Percentiles rank a stretch among this genome's conserved stretches.
Evolutionary conservation across 2,329 filamentous ascomycete genomes (phyloP).

Genomic region (Cryphonectria carpinicola): DNA sequence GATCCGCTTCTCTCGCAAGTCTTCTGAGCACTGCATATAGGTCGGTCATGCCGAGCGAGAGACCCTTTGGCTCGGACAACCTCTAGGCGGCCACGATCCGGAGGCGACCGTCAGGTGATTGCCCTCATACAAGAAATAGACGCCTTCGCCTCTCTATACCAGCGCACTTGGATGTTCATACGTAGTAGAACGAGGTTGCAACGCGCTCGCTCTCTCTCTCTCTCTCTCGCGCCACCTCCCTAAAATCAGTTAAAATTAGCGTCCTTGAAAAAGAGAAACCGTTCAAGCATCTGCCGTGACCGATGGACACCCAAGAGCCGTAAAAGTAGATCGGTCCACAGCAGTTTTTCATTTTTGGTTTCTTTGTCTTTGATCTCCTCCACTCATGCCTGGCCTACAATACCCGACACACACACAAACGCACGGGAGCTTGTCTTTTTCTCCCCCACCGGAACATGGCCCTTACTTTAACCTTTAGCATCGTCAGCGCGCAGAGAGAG

Average conservation of each 20-base stretch:
- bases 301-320: not conserved
- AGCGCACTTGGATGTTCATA: not conserved
- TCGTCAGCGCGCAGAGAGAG: not conserved
- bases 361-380: not conserved
- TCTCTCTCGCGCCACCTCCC: not conserved
- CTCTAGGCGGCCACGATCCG: not conserved
- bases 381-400: not conserved
- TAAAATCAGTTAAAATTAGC: not conserved
- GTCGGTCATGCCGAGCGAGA: conserved; percentile 6
- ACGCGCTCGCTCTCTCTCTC: not conserved
- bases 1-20: not conserved
- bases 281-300: not conserved
- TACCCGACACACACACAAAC: not conserved
- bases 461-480: not conserved
- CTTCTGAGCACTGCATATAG: not conserved
- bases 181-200: not conserved
- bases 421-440: not conserved
- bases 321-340: not conserved
- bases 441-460: not conserved
- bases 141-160: not conserved
- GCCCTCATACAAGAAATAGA: not conserved
- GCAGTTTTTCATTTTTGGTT: not conserved
- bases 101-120: not conserved
- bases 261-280: not conserved
- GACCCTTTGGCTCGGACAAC: not conserved